These are phyloP conservation scores for Agaricales sp. DNA, from an alignment of 1,284 basidiomycete genomes.

Conservation along the genomic window DNA sequence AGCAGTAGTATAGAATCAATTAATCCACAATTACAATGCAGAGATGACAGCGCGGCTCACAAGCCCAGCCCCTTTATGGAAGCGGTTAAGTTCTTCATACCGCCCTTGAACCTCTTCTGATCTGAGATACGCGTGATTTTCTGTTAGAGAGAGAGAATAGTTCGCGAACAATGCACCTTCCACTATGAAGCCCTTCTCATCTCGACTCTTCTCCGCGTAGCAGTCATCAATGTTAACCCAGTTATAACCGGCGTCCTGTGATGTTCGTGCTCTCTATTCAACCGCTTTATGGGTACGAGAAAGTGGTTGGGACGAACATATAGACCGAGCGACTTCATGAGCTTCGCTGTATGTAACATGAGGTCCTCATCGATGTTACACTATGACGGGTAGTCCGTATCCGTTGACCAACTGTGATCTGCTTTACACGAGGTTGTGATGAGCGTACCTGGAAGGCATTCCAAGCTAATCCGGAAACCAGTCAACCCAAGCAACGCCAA, in stretches of 20 bases:
- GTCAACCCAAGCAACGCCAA: background rate
- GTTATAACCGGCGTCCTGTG: conserved; percentile 37
- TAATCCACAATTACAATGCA: background rate
- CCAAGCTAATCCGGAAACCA: background rate
- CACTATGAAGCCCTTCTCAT: conserved; percentile 30
- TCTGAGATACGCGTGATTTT: background rate
- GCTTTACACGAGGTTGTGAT: too few relatives aligned
- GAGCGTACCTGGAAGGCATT: conserved; percentile 1
- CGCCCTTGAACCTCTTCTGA: conserved; percentile 11
- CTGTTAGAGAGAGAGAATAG: background rate
- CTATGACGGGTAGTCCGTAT: conserved; percentile 13
- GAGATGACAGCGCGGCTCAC: conserved; percentile 20
- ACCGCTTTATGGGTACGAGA: background rate
- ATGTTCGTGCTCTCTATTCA: background rate
- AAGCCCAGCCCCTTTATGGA: conserved; percentile 40
- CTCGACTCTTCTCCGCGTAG: conserved; percentile 38
- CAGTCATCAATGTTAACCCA: conserved; percentile 46
- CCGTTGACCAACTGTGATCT: background rate
- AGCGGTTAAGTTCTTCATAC: conserved; percentile 42
- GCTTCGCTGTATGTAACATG: conserved; percentile 27
- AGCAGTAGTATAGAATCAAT: background rate
- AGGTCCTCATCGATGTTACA: conserved; percentile 36
- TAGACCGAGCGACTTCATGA: conserved; percentile 35
- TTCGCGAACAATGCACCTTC: conserved; percentile 17
- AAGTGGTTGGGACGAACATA: conserved; percentile 13